Conservation (phyloP, 345 rosid genomes). For the Euphorbia pulcherrima region DNA sequence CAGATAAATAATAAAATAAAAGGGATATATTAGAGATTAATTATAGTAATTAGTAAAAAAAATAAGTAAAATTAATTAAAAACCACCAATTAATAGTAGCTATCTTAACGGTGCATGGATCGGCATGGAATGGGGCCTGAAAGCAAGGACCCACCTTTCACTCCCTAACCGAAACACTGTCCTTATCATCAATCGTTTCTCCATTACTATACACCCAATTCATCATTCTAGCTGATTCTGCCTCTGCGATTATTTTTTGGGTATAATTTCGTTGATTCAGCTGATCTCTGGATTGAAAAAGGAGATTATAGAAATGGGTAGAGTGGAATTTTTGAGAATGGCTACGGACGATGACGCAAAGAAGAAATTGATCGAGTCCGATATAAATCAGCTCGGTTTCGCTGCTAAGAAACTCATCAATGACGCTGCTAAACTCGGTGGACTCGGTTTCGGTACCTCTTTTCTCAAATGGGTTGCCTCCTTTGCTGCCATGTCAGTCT, state of each 20-base stretch:
- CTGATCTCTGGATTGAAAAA: background rate
- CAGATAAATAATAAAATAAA: no score
- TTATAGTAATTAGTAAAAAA: no score
- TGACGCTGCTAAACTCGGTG: slow-evolving; percentile 56
- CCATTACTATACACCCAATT: no score
- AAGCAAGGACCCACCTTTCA: background rate
- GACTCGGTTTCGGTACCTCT: slow-evolving; percentile 69
- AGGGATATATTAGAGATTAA: no score
- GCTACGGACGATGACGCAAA: slow-evolving; percentile 38
- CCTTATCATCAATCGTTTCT: background rate
- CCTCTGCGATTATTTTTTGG: background rate
- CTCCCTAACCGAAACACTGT: background rate
- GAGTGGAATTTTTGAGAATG: slow-evolving; percentile 61
- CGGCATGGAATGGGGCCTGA: background rate
- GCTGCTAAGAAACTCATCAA: slow-evolving; percentile 54
- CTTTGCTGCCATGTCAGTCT: slow-evolving; percentile 66
- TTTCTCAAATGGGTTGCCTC: slow-evolving; percentile 90
- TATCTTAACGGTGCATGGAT: no score
- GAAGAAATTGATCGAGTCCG: slow-evolving; percentile 48
- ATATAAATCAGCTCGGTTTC: slow-evolving; percentile 50
- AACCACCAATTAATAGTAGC: no score
- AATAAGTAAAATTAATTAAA: no score
- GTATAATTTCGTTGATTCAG: background rate
- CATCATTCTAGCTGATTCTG: no score
- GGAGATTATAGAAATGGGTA: slow-evolving; percentile 43